Percentiles rank a stretch among this genome's conserved stretches.
Evolutionary conservation across 257 asterid genomes (phyloP).

Genomic region (Pogostemon cablin): DNA sequence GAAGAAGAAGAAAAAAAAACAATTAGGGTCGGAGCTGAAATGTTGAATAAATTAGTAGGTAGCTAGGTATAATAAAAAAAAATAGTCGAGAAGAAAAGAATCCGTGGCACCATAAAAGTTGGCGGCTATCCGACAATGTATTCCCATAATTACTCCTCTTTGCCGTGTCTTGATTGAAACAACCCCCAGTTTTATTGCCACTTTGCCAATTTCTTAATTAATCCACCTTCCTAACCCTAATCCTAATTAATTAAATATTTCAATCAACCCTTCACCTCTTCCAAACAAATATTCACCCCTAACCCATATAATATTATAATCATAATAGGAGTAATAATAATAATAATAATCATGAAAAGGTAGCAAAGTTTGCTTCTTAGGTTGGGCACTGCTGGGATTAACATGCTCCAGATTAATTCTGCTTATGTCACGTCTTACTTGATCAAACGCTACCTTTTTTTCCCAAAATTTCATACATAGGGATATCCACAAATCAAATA

Average conservation of each 20-base stretch:
- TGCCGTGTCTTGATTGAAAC: conserved; percentile 58
- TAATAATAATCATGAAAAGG: too few relatives aligned
- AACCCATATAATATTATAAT: background rate
- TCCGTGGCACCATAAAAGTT: conserved; percentile 29
- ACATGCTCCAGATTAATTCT: too few relatives aligned
- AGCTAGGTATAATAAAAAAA: too few relatives aligned
- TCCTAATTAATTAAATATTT: conserved; percentile 30
- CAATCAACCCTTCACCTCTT: conserved; percentile 43
- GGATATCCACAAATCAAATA: too few relatives aligned
- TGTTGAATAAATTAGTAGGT: background rate
- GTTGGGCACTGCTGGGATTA: too few relatives aligned
- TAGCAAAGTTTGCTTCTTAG: too few relatives aligned
- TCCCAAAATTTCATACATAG: conserved; percentile 31
- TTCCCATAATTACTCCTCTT: conserved; percentile 45
- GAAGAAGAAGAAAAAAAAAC: background rate
- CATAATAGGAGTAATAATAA: too few relatives aligned
- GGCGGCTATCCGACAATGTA: conserved; percentile 43
- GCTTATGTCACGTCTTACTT: too few relatives aligned
- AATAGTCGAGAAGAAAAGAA: conserved; percentile 1
- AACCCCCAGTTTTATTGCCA: too few relatives aligned
- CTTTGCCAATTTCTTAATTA: conserved; percentile 37
- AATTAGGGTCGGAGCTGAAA: background rate
- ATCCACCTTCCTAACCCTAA: conserved; percentile 7
- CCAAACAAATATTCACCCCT: conserved; percentile 21
- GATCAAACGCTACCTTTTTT: conserved; percentile 27